Percentiles rank a stretch among this genome's conserved stretches.
phyloP scores from a whole-genome alignment of 805 yeast genomes.

The Torulaspora franciscae region DNA sequence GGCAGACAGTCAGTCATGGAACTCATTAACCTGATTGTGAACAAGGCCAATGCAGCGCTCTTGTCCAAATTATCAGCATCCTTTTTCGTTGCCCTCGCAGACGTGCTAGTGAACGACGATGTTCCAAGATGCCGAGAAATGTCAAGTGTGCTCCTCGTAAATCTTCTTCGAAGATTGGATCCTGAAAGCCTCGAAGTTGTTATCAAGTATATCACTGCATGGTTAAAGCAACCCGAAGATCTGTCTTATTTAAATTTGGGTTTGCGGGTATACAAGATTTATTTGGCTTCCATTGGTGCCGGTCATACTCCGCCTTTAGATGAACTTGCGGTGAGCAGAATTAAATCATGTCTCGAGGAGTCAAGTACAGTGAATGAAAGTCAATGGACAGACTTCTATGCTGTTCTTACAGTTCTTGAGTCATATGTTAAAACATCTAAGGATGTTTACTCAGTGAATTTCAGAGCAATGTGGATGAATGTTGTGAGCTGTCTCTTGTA shows the following conservation, averaged over 20 bases:
- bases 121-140: slow-evolving; percentile 75
- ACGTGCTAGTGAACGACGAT: slow-evolving; percentile 73
- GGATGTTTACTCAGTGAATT: slow-evolving; percentile 32
- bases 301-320: slow-evolving; percentile 41
- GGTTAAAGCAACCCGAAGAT: slow-evolving; percentile 59
- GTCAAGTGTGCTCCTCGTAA: slow-evolving; percentile 59
- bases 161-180: slow-evolving; percentile 50
- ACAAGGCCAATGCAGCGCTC: slow-evolving; percentile 57
- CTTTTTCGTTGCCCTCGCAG: slow-evolving; percentile 77
- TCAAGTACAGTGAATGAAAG: slow-evolving; percentile 41
- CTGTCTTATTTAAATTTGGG: slow-evolving; percentile 63
- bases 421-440: slow-evolving; percentile 38
- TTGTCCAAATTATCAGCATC: slow-evolving; percentile 61
- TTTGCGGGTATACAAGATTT: slow-evolving; percentile 64
- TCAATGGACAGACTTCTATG: slow-evolving; percentile 76
- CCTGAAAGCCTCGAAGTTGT: slow-evolving; percentile 33
- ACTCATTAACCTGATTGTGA: slow-evolving; percentile 62
- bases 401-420: slow-evolving; percentile 51
- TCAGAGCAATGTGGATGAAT: slow-evolving; percentile 45
- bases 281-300: slow-evolving; percentile 44
- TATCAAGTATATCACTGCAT: slow-evolving; percentile 43
- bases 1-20: slow-evolving; percentile 93
- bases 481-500: slow-evolving; percentile 57
- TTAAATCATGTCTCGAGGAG: slow-evolving; percentile 34
- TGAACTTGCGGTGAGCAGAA: slow-evolving; percentile 36